Evolutionary conservation across 345 rosid genomes (phyloP), one percentile per base, ranked within the genome.

Genomic region (Arabidopsis suecica): DNA sequence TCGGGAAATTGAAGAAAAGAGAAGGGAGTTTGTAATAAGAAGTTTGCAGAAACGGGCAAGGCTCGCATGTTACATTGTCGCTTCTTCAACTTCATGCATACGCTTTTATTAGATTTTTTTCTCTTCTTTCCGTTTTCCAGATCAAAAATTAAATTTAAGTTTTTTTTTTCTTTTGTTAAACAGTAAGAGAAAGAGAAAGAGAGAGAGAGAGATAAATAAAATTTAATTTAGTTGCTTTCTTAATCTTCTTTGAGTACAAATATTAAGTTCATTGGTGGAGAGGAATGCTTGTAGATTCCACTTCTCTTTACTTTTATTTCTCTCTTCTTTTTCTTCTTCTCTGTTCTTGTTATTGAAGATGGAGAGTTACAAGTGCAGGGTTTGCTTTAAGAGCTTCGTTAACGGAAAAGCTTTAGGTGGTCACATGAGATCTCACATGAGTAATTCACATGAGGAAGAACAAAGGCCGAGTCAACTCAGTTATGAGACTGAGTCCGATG

Each of bases 321-420:
- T 69, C 76, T 58, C 72, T 50, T 48, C 51, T 40, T 57, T 20
- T 57, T 63, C 18, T 34, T 37, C 51, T 10, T 48, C 68, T 57
- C 6, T 23, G 44, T 20, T 38, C 22, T 11, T 41, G 9, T 8
- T 37, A 7, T 71, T 45, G 56, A 61, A 60, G 25, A 89, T 89
- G 96, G 95, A 90, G 79, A 90, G 73, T 56, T 87, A 88, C 75
- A 87, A 75, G 82, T 91, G 98, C 70, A 91, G 71, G 74, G 72
- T 89, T 20, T 94, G 98, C 78, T 84, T 75, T 14, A 89, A 84
- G 77, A 81, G 70, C 63, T 94, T 91, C 65, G 48, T 73, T n/a
- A 87, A 88, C 71, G 95, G 88, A 49, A 88, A 91, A 81, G 89
- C 95, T 78, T 82, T 91, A 65, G 90, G 91, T 40, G 93, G 93